Conservation (phyloP, 306 rosid species). For the Inga leiocalycina region DNA sequence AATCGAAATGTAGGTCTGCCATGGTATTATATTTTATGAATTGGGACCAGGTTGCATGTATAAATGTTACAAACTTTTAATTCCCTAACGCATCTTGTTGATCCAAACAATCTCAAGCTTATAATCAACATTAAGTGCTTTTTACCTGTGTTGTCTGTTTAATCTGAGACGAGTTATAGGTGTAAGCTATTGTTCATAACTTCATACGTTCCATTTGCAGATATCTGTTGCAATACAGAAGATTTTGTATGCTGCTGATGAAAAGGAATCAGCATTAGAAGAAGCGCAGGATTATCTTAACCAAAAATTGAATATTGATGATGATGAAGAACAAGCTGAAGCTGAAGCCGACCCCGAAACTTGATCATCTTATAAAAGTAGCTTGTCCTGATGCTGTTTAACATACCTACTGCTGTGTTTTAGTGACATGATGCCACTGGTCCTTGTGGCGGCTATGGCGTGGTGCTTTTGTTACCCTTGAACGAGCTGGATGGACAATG, state of each 20-base stretch:
- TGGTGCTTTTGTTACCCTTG: constrained; percentile 30
- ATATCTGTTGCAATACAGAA: constrained; percentile 80
- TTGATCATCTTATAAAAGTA: constrained; percentile 33
- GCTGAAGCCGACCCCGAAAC: constrained; percentile 35
- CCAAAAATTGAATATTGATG: constrained; percentile 33
- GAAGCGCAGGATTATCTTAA: constrained; percentile 82
- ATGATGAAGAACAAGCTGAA: constrained; percentile 33
- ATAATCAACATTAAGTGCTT: constrained; percentile 1
- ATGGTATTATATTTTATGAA: not conserved
- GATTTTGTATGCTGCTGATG: constrained; percentile 91
- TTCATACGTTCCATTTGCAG: constrained; percentile 47
- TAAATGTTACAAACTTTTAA: not conserved
- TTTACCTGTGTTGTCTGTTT: constrained; percentile 4
- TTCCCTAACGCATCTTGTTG: constrained; percentile 10
- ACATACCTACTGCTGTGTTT: constrained; percentile 21
- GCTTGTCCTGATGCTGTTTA: constrained; percentile 33
- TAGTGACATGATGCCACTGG: constrained; percentile 24
- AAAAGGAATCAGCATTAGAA: constrained; percentile 79
- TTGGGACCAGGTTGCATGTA: not conserved
- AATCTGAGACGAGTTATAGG: not conserved
- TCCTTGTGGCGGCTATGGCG: constrained; percentile 35
- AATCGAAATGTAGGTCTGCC: not conserved
- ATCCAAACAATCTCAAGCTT: constrained; percentile 6
- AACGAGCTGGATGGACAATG: constrained; percentile 33
- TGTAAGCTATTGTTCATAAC: not conserved